Base-by-base conservation (phyloP, 208 protist genomes). In the Leishmania guyanensis region DNA sequence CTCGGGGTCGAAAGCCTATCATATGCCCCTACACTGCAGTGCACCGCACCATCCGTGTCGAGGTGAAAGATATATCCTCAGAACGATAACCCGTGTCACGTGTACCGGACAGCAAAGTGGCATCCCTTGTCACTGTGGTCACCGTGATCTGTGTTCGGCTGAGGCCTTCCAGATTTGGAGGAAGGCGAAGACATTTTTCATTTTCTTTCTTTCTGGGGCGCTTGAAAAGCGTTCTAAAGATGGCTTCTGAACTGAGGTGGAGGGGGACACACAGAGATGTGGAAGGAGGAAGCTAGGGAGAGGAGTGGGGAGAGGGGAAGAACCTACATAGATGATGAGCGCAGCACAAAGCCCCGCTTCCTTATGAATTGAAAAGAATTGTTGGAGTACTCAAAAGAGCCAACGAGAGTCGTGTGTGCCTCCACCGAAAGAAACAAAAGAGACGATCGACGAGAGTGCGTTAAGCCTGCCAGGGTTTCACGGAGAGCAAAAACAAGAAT, bases 181-280 rank as follows among this genome's bases (percentile, higher is more conserved):
- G 9, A 39, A 29, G 58, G 26, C 54, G 20, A 26, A 22, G 16
- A 29, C 29, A 48, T 71, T 48, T 17, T 48, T 48, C n/a, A 5
- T 71, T 48, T 17, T n/a, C 1, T 43, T 14, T 48, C 8, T 48
- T 48, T 43, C 29, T 14, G 66, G 66, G 39, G 36, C 4, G 66
- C 39, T 71, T 71, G 20, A 65, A 22, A 65, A 29, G 14, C 58
- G 48, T 48, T 71, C 66, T 71, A 71, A 71, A 22, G 66, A 71
- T 43, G 16, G 39, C 9, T 33, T 71, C 29, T 71, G 36, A 22
- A 48, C 66, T 71, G 66, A 65, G 71, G n/a, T 26, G 43, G 75
- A 43, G 5, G 29, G 26, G 16, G 43, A 14, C 62, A 75, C 9
- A 46, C 43, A 46, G 43, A 3, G 43, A 46, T 3, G 43, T 9